Evolutionary conservation across 2,329 filamentous ascomycete species (phyloP).

Genomic region (Exophiala xenobiotica): DNA sequence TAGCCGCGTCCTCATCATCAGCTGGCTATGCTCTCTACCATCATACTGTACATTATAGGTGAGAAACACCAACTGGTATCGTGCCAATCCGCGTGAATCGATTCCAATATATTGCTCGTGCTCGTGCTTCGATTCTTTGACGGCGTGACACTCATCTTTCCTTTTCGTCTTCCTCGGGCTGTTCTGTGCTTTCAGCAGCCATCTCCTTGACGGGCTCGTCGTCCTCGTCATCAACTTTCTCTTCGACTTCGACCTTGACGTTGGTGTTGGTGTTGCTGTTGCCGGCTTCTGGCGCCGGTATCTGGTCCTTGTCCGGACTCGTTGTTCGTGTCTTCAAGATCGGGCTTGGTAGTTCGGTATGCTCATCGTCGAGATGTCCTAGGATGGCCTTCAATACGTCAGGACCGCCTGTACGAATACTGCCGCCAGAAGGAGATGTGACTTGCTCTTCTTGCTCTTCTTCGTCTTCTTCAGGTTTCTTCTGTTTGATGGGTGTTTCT

Average conservation of each 20-base stretch:
- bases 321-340: slow-evolving; percentile 2
- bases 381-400: slow-evolving; percentile 29
- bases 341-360: slow-evolving; percentile 7
- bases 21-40: too few species aligned
- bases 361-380: slow-evolving; percentile 20
- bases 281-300: too few species aligned
- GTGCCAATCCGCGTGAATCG: too few species aligned
- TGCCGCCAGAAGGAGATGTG: slow-evolving; percentile 26
- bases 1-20: too few species aligned
- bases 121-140: too few species aligned
- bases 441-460: slow-evolving; percentile 14
- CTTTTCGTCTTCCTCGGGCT: not conserved
- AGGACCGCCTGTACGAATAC: slow-evolving; percentile 25
- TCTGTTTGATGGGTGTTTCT: slow-evolving; percentile 18
- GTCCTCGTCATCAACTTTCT: not conserved
- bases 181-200: not conserved
- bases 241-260: slow-evolving; percentile 1
- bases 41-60: too few species aligned
- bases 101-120: too few species aligned
- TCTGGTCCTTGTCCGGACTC: not conserved
- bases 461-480: slow-evolving; percentile 4
- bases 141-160: too few species aligned
- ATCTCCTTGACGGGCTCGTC: too few species aligned
- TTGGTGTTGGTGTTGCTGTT: too few species aligned
- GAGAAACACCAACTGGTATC: too few species aligned